Evolutionary conservation across 2,329 filamentous ascomycete species (phyloP), one percentile per base, ranked within the genome.

Genomic region (Diaporthe sp.): DNA sequence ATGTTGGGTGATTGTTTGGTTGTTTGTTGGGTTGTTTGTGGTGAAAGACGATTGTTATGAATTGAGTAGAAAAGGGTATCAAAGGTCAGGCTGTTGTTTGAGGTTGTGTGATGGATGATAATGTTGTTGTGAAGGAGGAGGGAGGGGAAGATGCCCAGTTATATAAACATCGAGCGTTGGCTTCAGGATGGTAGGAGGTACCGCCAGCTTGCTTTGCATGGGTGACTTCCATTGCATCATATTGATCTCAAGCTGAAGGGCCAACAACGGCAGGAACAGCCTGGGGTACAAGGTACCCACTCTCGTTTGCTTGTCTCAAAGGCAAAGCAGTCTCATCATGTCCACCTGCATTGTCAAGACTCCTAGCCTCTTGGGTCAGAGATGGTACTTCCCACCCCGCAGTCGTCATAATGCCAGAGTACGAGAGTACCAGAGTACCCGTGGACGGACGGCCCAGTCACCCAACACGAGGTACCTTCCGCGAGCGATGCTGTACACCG

Each of bases 1-100:
- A 91, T 91, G 81, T 77, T 90, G 85, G 75, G 65, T 80, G 75
- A 72, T 78, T 79, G 71, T 61, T 19, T 76, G 57, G 60, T 68
- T 34, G 57, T 62, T 78, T 49, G 19, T 51, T 34, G 17, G 25
- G 46, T 76, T 70, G 49, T 28, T 73, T 70, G 77, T 74, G 73
- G 68, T 80, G 75, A 77, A 72, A 75, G 57, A 42, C 44, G 15
- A 37, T 28, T 72, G 46, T 22, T 58, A 25, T 7, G 44, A 49
- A 22, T 19, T 72, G 44, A 31, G 39, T 42, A 17, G 9, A 12
- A 25, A 22, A 19, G 44, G 51, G 51, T 55, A 28, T 55, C 51
- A 55, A 55, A 28, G 5, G 6, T 17, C 15, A 61, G 42, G 55
- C 39, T 60, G 53, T 15, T 49, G 37, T 46, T 55, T 44, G 55